phyloP scores from a whole-genome alignment of 371 early-diverging fungal species.

The Funneliformis caledonium region DNA sequence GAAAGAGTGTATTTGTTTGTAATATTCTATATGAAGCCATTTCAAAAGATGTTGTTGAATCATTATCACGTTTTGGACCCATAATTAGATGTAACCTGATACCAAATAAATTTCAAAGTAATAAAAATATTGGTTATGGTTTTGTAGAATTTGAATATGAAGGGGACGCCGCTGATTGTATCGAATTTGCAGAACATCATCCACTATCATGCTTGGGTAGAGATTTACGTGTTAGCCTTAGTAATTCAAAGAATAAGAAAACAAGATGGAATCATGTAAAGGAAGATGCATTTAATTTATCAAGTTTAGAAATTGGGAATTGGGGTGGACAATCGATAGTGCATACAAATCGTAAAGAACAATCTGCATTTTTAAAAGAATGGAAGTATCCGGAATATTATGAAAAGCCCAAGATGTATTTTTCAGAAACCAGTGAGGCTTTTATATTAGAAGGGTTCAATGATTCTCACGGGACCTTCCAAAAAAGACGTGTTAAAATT shows the following conservation, averaged over 20 bases:
- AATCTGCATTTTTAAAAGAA: constrained; percentile 1
- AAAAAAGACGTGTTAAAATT: constrained; percentile 12
- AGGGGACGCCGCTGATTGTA: not conserved
- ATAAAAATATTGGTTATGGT: not conserved
- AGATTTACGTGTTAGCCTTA: not conserved
- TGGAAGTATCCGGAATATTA: constrained; percentile 9
- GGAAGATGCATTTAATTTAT: not conserved
- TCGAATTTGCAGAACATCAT: not conserved
- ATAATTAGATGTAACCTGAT: no score
- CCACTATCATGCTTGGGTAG: not conserved
- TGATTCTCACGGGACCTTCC: not conserved
- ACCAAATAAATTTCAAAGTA: no score
- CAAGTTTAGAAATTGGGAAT: constrained; percentile 9
- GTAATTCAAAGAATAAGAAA: not conserved
- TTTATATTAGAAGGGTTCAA: constrained; percentile 18
- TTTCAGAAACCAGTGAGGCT: not conserved
- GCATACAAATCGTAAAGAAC: no score
- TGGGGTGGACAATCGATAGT: constrained; percentile 9
- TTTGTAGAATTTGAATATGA: not conserved
- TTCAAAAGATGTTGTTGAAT: not conserved
- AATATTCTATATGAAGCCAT: not conserved
- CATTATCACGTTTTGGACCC: no score
- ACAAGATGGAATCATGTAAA: not conserved
- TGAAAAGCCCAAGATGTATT: not conserved
- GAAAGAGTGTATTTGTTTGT: not conserved